Base-by-base conservation (phyloP, 2,329 filamentous ascomycete species). In the Apiospora marii region DNA sequence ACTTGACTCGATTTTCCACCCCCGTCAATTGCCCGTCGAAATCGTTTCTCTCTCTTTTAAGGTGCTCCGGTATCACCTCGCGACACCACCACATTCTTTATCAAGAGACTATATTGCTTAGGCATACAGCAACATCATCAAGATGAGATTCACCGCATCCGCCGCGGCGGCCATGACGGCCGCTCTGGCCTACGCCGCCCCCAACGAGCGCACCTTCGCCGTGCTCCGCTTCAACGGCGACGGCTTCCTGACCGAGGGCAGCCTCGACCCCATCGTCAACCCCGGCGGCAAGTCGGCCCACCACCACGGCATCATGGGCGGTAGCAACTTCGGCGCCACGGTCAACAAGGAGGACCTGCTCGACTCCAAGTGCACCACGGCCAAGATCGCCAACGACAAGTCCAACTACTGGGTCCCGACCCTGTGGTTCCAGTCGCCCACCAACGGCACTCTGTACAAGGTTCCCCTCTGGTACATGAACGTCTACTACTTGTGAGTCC, bases 351-450 rank as follows among this genome's bases (percentile, higher is more conserved):
- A 89, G 72, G 85, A 88, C 67, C 86, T 93, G 37, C 74, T 85
- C 73, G 80, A 86, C 71, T 93, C 92, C 44, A 86, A 88, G 37
- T 96, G 93, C 86, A 93, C 90, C 68, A 93, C 91, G 46, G 92
- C 93, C 80, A 87, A 87, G 74, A 86, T 93, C 79, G 90, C 87
- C 77, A 89, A 89, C 71, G 93, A 95, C 82, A 86, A 90, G 79
- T 92, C 89, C 76, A 92, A 92, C 82, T 95, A 96, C 85, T 95
- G 93, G 93, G 90, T 91, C 72, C 93, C 93, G 1, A 85, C 86
- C 41, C 83, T 95, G 3, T 95, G 91, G 83, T 94, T 92, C 82
- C 84, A 87, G 76, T 88, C 92, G 75, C 87, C 90, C 77, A 83
- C 87, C 76, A 89, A 91, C 75, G 89, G 88, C 68, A 87, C 86